phyloP scores from a whole-genome alignment of 129 eudicot genomes.

The Heracleum sosnowskyi region DNA sequence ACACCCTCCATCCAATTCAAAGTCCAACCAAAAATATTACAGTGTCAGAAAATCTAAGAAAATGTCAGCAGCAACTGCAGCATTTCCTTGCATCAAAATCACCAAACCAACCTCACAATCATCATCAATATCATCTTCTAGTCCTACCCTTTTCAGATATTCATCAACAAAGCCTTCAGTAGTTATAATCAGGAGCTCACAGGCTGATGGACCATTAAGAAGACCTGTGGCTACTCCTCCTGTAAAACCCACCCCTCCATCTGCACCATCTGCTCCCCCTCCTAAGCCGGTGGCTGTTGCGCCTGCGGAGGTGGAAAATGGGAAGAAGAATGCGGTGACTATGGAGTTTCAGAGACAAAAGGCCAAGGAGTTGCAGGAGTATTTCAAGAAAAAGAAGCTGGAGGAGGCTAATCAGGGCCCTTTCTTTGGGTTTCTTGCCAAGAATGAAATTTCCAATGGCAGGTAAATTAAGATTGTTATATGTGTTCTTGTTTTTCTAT shows the following conservation, averaged over 20 bases:
- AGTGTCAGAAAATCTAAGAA: constrained; percentile 7
- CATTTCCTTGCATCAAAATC: constrained; percentile 53
- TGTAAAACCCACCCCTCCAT: constrained; percentile 28
- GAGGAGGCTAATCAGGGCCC: constrained; percentile 79
- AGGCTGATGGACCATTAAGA: constrained; percentile 75
- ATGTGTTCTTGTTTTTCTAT: neutral
- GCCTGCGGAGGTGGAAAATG: constrained; percentile 23
- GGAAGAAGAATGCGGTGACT: constrained; percentile 47
- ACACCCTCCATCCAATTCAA: constrained; percentile 16
- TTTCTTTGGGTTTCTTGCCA: constrained; percentile 71
- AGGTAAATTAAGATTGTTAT: constrained; percentile 36
- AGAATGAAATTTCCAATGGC: constrained; percentile 93
- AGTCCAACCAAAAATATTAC: neutral
- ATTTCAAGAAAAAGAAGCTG: constrained; percentile 74
- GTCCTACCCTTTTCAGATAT: constrained; percentile 28
- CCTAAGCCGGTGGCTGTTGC: constrained; percentile 26
- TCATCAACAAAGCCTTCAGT: constrained; percentile 18
- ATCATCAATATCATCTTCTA: constrained; percentile 23
- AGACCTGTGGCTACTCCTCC: constrained; percentile 78
- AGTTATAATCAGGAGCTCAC: constrained; percentile 51
- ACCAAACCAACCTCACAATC: constrained; percentile 20
- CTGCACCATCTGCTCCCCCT: constrained; percentile 27
- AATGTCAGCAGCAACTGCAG: constrained; percentile 59
- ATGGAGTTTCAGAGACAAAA: constrained; percentile 92
- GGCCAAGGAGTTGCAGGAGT: constrained; percentile 90